A percentile compares a stretch with the other conserved stretches of the same genome.
Conservation (phyloP, 257 asterid species). For the Datura wrightii region DNA sequence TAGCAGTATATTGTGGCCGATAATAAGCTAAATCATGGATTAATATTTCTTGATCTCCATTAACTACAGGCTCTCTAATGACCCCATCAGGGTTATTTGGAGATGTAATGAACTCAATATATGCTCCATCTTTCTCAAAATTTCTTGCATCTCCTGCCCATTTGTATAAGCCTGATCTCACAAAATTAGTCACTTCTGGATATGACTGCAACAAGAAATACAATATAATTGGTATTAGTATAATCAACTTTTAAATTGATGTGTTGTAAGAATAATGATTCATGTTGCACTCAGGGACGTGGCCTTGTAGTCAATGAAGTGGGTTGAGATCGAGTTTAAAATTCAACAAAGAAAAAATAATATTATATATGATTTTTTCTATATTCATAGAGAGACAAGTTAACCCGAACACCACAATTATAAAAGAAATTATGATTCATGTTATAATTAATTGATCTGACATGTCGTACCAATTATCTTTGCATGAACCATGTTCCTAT, state of each 20-base stretch:
- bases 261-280: too few relatives aligned
- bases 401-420: too few relatives aligned
- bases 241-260: neutral
- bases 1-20: slow-evolving; percentile 91
- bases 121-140: slow-evolving; percentile 57
- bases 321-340: too few relatives aligned
- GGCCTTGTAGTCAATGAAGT: too few relatives aligned
- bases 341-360: too few relatives aligned
- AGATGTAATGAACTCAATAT: slow-evolving; percentile 73
- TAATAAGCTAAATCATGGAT: slow-evolving; percentile 84
- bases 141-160: slow-evolving; percentile 78
- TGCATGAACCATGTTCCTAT: slow-evolving; percentile 45
- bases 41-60: slow-evolving; percentile 49
- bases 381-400: too few relatives aligned
- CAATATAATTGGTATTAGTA: neutral
- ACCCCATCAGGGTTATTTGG: slow-evolving; percentile 81
- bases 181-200: slow-evolving; percentile 58
- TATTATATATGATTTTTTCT: too few relatives aligned
- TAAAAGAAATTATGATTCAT: too few relatives aligned
- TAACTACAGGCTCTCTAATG: slow-evolving; percentile 61
- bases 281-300: too few relatives aligned
- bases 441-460: too few relatives aligned
- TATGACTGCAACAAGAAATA: slow-evolving; percentile 52
- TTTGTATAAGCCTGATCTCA: slow-evolving; percentile 60
- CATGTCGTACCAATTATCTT: too few relatives aligned